Evolutionary conservation across 257 asterid species (phyloP).

Genomic region (Przewalskia tangutica): DNA sequence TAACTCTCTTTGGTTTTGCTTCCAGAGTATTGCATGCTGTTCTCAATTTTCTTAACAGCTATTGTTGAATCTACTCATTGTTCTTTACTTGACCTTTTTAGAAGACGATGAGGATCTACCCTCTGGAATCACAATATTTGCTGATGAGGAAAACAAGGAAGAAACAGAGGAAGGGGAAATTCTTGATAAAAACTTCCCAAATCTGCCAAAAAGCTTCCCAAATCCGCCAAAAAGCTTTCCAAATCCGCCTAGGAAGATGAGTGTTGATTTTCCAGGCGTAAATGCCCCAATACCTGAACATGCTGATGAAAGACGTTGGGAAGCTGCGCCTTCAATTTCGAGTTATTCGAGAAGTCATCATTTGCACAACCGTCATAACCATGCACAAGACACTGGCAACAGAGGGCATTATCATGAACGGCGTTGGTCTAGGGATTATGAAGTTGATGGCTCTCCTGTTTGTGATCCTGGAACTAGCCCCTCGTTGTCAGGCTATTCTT

Average conservation of each 20-base stretch:
- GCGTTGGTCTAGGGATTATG: slow-evolving; percentile 18
- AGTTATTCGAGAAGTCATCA: slow-evolving; percentile 18
- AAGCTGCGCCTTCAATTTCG: slow-evolving; percentile 25
- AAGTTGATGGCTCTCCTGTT: slow-evolving; percentile 78
- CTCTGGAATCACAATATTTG: slow-evolving; percentile 90
- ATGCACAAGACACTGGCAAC: slow-evolving; percentile 29
- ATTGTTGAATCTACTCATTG: not conserved
- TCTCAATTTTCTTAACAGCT: not conserved
- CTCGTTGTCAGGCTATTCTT: slow-evolving; percentile 33
- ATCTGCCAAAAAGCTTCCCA: too few relatives aligned
- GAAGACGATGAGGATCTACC: slow-evolving; percentile 66
- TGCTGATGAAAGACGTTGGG: slow-evolving; percentile 73
- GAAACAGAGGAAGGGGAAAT: slow-evolving; percentile 72
- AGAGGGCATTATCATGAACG: slow-evolving; percentile 28
- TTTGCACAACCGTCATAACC: slow-evolving; percentile 34
- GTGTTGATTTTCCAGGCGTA: slow-evolving; percentile 78
- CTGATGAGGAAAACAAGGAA: slow-evolving; percentile 40
- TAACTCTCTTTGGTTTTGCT: not conserved
- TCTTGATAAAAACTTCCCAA: slow-evolving; percentile 22
- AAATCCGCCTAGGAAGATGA: slow-evolving; percentile 45
- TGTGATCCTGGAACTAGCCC: slow-evolving; percentile 54
- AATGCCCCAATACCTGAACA: slow-evolving; percentile 87
- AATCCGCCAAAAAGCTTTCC: not conserved
- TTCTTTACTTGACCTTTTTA: slow-evolving; percentile 14
- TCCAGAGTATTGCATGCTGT: not conserved